Conservation (phyloP, 768 basidiomycete genomes). For the Tulasnella calospora region DNA sequence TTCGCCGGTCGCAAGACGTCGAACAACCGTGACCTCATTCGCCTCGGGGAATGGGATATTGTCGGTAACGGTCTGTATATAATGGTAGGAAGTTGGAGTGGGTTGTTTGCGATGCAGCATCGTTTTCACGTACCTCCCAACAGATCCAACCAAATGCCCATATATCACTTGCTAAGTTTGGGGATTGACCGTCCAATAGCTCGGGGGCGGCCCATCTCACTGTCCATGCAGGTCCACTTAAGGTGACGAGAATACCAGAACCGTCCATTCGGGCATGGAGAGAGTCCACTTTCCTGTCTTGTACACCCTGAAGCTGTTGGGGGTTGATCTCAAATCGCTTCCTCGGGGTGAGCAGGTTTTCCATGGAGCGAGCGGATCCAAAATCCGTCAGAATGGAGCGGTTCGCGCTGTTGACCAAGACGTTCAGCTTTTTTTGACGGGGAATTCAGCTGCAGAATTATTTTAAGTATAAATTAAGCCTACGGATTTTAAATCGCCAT, state of each 20-base stretch:
- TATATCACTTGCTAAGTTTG: neutral
- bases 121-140: neutral
- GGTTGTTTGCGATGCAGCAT: neutral
- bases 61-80: neutral
- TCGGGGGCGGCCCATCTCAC: neutral
- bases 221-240: neutral
- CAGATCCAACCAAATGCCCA: neutral
- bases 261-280: too few relatives aligned
- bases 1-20: neutral
- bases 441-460: neutral
- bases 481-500: neutral
- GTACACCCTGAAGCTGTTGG: too few relatives aligned
- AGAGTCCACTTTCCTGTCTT: too few relatives aligned
- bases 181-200: neutral
- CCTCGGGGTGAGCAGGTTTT: too few relatives aligned
- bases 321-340: too few relatives aligned
- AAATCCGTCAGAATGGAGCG: neutral
- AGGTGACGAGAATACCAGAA: neutral
- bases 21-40: neutral
- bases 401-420: neutral
- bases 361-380: neutral
- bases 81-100: too few relatives aligned
- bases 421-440: neutral
- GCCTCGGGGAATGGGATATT: neutral
- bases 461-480: neutral